Evolutionary conservation across 2,329 filamentous ascomycete species (phyloP).

Genomic region (Pseudogymnoascus sp.): DNA sequence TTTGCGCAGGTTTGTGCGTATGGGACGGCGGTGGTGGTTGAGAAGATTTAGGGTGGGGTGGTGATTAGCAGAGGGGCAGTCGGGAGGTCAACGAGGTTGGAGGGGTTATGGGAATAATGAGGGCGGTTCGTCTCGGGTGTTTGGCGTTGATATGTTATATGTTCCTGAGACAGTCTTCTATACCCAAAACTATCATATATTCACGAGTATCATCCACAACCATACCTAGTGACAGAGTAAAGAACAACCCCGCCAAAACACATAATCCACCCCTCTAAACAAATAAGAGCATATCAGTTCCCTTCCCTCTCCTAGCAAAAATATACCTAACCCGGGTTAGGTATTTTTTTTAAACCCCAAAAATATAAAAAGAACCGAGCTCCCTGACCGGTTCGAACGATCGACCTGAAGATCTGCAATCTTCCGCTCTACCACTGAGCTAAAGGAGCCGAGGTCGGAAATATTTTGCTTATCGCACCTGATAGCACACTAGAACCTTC

Average conservation of each 20-base stretch:
- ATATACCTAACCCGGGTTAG: too few relatives aligned
- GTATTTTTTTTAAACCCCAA: not conserved
- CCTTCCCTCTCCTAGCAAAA: not conserved
- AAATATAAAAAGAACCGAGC: not conserved
- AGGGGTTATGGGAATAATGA: not conserved
- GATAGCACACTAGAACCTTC: not conserved
- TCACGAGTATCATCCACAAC: not conserved
- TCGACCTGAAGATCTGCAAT: constrained; percentile 11
- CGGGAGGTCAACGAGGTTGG: not conserved
- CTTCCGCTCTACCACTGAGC: constrained; percentile 12
- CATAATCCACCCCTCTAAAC: not conserved
- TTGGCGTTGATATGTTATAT: not conserved
- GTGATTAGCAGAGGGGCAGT: not conserved
- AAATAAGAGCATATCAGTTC: too few relatives aligned
- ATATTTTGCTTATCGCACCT: not conserved
- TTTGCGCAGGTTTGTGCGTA: constrained; percentile 54
- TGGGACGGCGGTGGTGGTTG: constrained; percentile 49
- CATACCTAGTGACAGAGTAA: not conserved
- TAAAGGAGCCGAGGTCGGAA: constrained; percentile 9
- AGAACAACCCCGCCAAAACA: not conserved
- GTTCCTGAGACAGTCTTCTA: not conserved
- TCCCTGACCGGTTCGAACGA: constrained; percentile 11
- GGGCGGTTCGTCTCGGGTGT: not conserved
- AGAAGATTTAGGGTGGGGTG: constrained; percentile 40
- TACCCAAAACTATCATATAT: not conserved